These are phyloP conservation scores for Diaporthe ilicicola DNA, from an alignment of 2,329 filamentous ascomycete species.

Conservation along the genomic window DNA sequence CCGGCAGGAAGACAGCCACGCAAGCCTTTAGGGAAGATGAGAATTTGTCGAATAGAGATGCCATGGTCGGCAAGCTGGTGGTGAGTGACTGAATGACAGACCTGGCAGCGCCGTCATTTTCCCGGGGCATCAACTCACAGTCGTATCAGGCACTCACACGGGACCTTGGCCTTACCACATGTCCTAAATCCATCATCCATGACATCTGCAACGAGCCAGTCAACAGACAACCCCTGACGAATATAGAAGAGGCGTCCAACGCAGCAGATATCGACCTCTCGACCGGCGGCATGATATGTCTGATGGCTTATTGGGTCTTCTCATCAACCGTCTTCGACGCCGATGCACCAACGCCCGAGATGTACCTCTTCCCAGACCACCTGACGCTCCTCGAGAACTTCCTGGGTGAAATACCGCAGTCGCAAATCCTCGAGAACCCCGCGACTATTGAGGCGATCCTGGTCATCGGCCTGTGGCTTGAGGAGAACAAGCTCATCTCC, in stretches of 20 bases:
- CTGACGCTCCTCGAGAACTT: constrained; percentile 61
- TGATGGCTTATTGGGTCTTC: constrained; percentile 70
- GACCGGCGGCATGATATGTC: constrained; percentile 64
- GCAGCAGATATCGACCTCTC: constrained; percentile 65
- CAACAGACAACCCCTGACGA: constrained; percentile 54
- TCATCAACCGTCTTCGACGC: constrained; percentile 69
- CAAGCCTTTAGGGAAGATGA: constrained; percentile 72
- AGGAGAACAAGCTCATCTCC: constrained; percentile 56
- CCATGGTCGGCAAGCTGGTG: constrained; percentile 76
- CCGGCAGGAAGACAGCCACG: constrained; percentile 67
- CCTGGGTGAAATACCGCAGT: constrained; percentile 59
- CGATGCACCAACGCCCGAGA: constrained; percentile 59
- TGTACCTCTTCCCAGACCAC: constrained; percentile 70
- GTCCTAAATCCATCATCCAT: constrained; percentile 55
- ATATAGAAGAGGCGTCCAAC: constrained; percentile 37
- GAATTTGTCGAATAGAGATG: constrained; percentile 67
- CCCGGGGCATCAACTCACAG: constrained; percentile 29
- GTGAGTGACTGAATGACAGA: constrained; percentile 51
- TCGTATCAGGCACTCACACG: constrained; percentile 65
- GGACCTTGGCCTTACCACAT: constrained; percentile 64
- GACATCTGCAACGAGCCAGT: constrained; percentile 52
- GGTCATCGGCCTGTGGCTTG: constrained; percentile 67
- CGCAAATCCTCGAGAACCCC: constrained; percentile 56
- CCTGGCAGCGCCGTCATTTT: neutral
- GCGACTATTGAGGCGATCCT: constrained; percentile 68